A percentile compares a stretch with the other conserved stretches of the same genome.
phyloP scores from a whole-genome alignment of 1,284 basidiomycete genomes.

The Leccinum griseonigrum region DNA sequence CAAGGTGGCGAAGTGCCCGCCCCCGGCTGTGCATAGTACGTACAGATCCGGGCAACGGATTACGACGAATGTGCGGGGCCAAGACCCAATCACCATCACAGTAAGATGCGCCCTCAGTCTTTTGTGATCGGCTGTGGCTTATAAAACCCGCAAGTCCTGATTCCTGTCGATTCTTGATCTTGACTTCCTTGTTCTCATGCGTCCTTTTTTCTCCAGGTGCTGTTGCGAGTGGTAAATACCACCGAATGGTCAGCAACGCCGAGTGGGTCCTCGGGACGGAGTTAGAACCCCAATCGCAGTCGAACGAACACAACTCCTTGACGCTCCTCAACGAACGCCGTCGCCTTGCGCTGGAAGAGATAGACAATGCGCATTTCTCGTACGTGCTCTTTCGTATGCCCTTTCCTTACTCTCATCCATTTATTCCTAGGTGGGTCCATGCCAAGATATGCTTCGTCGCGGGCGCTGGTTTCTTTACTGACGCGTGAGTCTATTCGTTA shows the following conservation, averaged over 20 bases:
- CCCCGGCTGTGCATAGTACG: not conserved
- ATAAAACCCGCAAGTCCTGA: slow-evolving; percentile 13
- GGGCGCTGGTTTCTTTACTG: slow-evolving; percentile 26
- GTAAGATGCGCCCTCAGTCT: slow-evolving; percentile 7
- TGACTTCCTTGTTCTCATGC: slow-evolving; percentile 2
- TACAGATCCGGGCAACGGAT: slow-evolving; percentile 4
- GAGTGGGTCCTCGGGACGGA: slow-evolving; percentile 2
- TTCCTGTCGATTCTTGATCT: not conserved
- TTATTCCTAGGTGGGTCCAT: slow-evolving; percentile 20
- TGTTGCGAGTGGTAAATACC: not conserved
- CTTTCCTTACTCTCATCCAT: not conserved
- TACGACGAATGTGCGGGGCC: slow-evolving; percentile 24
- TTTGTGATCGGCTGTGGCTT: slow-evolving; percentile 7
- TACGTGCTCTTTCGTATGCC: not conserved
- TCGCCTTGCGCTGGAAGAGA: slow-evolving; percentile 11
- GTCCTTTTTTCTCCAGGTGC: not conserved
- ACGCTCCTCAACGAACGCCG: slow-evolving; percentile 24
- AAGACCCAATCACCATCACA: slow-evolving; percentile 15
- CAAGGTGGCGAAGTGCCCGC: slow-evolving; percentile 5
- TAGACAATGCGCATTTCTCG: slow-evolving; percentile 25
- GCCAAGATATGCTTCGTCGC: slow-evolving; percentile 24
- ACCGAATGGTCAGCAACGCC: slow-evolving; percentile 13
- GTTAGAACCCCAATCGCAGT: slow-evolving; percentile 1
- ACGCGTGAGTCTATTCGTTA: slow-evolving; percentile 16
- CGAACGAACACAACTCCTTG: slow-evolving; percentile 5